Evolutionary conservation across 345 rosid genomes (phyloP).

Genomic region (Viola odorata): DNA sequence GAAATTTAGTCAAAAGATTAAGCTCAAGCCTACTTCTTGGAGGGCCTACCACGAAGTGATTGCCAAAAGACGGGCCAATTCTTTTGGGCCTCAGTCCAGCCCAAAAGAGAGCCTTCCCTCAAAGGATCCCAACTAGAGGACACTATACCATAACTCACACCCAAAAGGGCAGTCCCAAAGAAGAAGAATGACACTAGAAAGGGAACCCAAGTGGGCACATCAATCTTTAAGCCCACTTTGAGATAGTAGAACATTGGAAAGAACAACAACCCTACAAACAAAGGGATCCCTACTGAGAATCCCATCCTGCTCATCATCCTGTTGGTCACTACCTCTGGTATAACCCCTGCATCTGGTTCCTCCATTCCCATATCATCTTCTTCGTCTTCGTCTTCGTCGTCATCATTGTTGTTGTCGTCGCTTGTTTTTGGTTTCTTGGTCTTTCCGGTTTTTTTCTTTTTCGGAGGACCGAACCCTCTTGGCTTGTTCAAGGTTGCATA

Average conservation of each 20-base stretch:
- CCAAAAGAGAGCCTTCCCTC: slow-evolving; percentile 85
- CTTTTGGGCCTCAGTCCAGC: slow-evolving; percentile 92
- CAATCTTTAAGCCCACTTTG: slow-evolving; percentile 68
- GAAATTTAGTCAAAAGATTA: background rate
- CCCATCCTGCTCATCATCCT: slow-evolving; percentile 88
- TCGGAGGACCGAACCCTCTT: slow-evolving; percentile 67
- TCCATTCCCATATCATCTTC: slow-evolving; percentile 12
- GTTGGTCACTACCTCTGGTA: slow-evolving; percentile 90
- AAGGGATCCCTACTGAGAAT: slow-evolving; percentile 66
- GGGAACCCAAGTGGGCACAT: slow-evolving; percentile 87
- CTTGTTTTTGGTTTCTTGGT: slow-evolving; percentile 31
- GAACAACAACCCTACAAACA: slow-evolving; percentile 66
- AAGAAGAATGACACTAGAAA: slow-evolving; percentile 73
- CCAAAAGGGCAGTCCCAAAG: slow-evolving; percentile 76
- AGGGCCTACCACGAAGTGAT: slow-evolving; percentile 65
- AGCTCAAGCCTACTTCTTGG: slow-evolving; percentile 33
- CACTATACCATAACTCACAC: slow-evolving; percentile 88
- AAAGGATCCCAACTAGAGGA: slow-evolving; percentile 96
- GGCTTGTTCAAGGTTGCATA: slow-evolving; percentile 62
- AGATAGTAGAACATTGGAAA: slow-evolving; percentile 89
- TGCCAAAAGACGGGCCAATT: slow-evolving; percentile 98
- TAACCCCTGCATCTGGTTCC: slow-evolving; percentile 44
- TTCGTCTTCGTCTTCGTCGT: slow-evolving; percentile 23
- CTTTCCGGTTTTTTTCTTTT: slow-evolving; percentile 46
- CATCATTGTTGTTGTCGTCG: slow-evolving; percentile 22